Evolutionary conservation across 2,329 filamentous ascomycete species (phyloP), one percentile per base, ranked within the genome.

Genomic region (Calycina marina): DNA sequence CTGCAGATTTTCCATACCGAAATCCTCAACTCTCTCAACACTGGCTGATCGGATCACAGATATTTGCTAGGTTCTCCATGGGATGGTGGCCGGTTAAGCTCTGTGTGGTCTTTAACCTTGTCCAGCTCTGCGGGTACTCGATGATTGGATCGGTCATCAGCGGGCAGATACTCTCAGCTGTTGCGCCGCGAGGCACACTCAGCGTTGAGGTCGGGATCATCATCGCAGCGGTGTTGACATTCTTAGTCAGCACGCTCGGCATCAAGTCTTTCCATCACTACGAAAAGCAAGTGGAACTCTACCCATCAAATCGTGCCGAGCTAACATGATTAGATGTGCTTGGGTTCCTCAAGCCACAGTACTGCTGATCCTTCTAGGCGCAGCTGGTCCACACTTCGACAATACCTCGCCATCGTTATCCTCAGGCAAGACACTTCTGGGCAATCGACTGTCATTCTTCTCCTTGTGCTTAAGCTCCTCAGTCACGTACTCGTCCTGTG

Each of bases 261-360:
- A 77, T 78, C 47, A 61, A 61, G 31, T 56, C 71, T 25, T 77
- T 81, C 49, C 73, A 79, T 43, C 60, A 64, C 32, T 80, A 78
- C 50, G 73, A 79, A 54, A 63, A 72, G 48, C 69, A 51, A 39
- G 50, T 42, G 12, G 9, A 11, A 15, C 18, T 14, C 14, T 15
- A 10, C 14, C 16, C 10, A 15, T 12, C 17, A 14, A 26, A 5
- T 25, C 20, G 11, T 17, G 8, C 11, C 13, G 13, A 8, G n/a
- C 14, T 16, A 27, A 12, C 26, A 22, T 9, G 10, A 26, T 18
- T 24, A 63, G 60, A 44, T 75, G 67, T 44, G 69, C 72, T 2
- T 77, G 72, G 62, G 52, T 76, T 0, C 72, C 73, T 1, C 72
- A 76, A 44, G 45, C 77, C 1, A 56, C 75, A 3, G 64, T 72